Evolutionary conservation across 2,329 filamentous ascomycete species (phyloP), one percentile per base, ranked within the genome.

Genomic region (Fusarium marasasianum): DNA sequence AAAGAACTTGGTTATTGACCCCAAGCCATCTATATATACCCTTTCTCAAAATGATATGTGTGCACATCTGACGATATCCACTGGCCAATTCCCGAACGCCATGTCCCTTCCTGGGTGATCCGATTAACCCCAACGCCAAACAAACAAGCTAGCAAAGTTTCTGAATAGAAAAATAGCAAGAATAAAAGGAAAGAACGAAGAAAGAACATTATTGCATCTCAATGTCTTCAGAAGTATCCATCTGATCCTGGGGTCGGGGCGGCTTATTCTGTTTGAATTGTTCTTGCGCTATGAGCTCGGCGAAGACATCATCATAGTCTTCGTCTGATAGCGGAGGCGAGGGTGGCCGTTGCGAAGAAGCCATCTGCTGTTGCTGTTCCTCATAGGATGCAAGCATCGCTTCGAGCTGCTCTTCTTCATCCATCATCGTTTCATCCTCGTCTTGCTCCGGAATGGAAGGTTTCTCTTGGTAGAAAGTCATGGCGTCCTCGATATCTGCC

Each of bases 301-400:
- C 81, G 70, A 98, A 92, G 15, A 91, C 81, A 53, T 86, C 82
- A 72, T 92, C 90, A 76, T 91, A 92, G 48, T 91, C 89, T 51
- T 91, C 89, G 59, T 91, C 89, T 2, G 83, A 86, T 38, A 85
- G 80, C 2, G 80, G 78, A 14, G 81, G 77, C 5, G 84, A 83
- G 12, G 78, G 76, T 20, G 81, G 81, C n/a, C 76, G 78, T 40
- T 73, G 76, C 17, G 73, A 56, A 10, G 71, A 41, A 43, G 66
- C 47, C 44, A 66, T 59, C 29, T 78, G 75, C 41, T 80, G 77
- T 54, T 79, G 75, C 44, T 80, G 77, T 54, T 79, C 77, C 66
- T 86, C 81, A 73, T 84, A 87, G 26, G 86, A 85, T 35, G 85
- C 84, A 31, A 91, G 73, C 80, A 91, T 82, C 10, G 88, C 88